These are phyloP conservation scores for Venturia nashicola DNA, from an alignment of 2,329 filamentous ascomycete species.

Conservation along the genomic window DNA sequence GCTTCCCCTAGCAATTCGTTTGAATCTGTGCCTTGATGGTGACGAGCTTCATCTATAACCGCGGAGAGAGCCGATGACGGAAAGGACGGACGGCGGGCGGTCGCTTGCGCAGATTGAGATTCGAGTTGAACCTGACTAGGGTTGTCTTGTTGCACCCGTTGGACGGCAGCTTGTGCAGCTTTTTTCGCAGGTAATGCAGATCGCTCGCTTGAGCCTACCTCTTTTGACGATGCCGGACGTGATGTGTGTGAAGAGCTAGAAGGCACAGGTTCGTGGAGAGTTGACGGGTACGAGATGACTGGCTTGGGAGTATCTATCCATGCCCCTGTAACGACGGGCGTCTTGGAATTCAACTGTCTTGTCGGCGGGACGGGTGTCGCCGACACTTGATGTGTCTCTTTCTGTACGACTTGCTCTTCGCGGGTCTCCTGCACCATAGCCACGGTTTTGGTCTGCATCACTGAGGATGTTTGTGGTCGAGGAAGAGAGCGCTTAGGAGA, in stretches of 20 bases:
- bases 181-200: neutral
- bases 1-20: constrained; percentile 29
- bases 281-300: neutral
- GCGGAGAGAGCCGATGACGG: constrained; percentile 13
- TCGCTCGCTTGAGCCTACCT: neutral
- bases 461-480: neutral
- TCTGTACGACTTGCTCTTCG: neutral
- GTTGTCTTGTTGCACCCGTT: neutral
- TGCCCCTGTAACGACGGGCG: constrained; percentile 33
- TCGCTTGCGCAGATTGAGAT: constrained; percentile 10
- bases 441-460: neutral
- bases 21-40: constrained; percentile 11
- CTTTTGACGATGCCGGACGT: neutral
- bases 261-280: neutral
- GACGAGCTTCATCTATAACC: constrained; percentile 23
- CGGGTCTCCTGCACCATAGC: neutral
- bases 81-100: constrained; percentile 11
- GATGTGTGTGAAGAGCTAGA: neutral
- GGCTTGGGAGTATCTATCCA: constrained; percentile 31
- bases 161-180: neutral
- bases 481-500: neutral
- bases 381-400: neutral
- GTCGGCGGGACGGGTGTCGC: constrained; percentile 12
- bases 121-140: neutral
- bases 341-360: constrained; percentile 21